Percentiles rank a stretch among this genome's conserved stretches.
These are phyloP conservation scores for Colletotrichum tofieldiae DNA, from an alignment of 2,329 filamentous ascomycete species.

Conservation along the genomic window DNA sequence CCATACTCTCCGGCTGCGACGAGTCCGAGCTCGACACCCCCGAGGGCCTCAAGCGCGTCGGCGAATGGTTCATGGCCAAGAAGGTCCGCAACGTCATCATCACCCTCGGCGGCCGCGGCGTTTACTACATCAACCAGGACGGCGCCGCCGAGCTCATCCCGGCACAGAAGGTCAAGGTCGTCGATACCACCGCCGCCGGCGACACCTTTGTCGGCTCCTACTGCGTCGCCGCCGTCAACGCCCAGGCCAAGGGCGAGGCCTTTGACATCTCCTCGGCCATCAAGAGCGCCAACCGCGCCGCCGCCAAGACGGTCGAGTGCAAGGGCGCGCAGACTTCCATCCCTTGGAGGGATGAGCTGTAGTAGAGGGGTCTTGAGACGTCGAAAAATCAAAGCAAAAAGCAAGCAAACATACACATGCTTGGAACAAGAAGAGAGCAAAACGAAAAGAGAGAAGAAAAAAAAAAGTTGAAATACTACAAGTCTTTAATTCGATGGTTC, in stretches of 20 bases:
- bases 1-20: conserved; percentile 74
- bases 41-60: conserved; percentile 64
- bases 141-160: conserved; percentile 65
- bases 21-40: conserved; percentile 65
- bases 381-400: conserved; percentile 13
- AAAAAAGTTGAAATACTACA: not conserved
- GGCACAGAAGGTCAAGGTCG: conserved; percentile 81
- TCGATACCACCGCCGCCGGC: conserved; percentile 94
- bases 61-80: conserved; percentile 73
- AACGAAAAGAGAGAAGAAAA: not conserved
- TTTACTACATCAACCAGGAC: conserved; percentile 71
- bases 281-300: conserved; percentile 67
- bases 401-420: conserved; percentile 7
- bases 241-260: conserved; percentile 45
- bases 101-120: conserved; percentile 87
- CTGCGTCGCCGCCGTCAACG: conserved; percentile 78
- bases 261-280: conserved; percentile 72
- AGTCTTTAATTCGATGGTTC: not conserved
- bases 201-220: conserved; percentile 96
- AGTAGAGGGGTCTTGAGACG: not conserved
- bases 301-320: conserved; percentile 59
- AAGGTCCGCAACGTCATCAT: conserved; percentile 86
- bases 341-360: conserved; percentile 61
- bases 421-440: not conserved
- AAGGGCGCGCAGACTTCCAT: conserved; percentile 62